These are phyloP conservation scores for Plenodomus tracheiphilus DNA, from an alignment of 2,329 filamentous ascomycete genomes.

Conservation along the genomic window DNA sequence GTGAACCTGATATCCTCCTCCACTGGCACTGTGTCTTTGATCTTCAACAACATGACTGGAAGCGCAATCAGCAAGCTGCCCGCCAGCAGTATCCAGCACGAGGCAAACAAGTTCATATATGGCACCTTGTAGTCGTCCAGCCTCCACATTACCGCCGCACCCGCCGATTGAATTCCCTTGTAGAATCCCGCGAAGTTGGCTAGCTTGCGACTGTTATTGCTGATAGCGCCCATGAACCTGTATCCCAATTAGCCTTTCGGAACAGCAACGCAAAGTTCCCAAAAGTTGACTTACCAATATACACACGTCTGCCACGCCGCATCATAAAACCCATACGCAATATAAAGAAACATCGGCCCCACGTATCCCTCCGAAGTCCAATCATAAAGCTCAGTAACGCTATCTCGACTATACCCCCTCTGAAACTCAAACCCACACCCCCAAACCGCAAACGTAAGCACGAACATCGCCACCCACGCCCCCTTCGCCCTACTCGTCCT, in stretches of 20 bases:
- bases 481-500: constrained; percentile 67
- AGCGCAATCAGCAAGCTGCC: constrained; percentile 72
- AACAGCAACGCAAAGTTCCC: neutral
- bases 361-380: constrained; percentile 69
- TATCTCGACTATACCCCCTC: constrained; percentile 54
- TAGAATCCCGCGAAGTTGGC: constrained; percentile 89
- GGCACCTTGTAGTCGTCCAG: constrained; percentile 60
- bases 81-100: constrained; percentile 73
- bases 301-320: constrained; percentile 84
- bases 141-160: constrained; percentile 72
- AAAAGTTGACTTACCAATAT: constrained; percentile 67
- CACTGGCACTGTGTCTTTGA: constrained; percentile 71
- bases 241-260: constrained; percentile 3
- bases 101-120: constrained; percentile 72
- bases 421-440: constrained; percentile 79
- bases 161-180: constrained; percentile 83
- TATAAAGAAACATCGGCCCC: constrained; percentile 82
- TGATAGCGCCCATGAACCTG: constrained; percentile 86
- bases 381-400: constrained; percentile 50
- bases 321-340: constrained; percentile 86
- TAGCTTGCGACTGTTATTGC: constrained; percentile 84
- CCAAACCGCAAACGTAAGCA: constrained; percentile 75
- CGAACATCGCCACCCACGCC: constrained; percentile 62
- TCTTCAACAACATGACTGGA: constrained; percentile 74
- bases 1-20: constrained; percentile 76